These are phyloP conservation scores for Simmondsia chinensis DNA, from an alignment of 148 eudicot species.

Conservation along the genomic window DNA sequence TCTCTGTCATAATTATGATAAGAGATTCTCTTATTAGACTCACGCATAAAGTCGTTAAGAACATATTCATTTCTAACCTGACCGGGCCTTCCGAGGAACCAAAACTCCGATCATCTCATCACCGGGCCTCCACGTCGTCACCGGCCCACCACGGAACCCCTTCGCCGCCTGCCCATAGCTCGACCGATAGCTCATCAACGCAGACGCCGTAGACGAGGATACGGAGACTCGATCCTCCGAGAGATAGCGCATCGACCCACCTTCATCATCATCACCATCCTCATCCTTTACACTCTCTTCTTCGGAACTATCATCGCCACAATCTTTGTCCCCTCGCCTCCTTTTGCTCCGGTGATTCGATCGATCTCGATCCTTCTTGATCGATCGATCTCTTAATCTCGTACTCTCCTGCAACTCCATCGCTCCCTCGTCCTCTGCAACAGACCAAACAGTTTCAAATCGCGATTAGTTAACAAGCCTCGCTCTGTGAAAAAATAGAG, in stretches of 20 bases:
- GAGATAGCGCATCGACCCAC: constrained; percentile 19
- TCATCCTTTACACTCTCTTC: constrained; percentile 53
- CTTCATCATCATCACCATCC: constrained; percentile 42
- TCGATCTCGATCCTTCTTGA: constrained; percentile 36
- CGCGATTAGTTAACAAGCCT: no score
- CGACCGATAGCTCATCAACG: constrained; percentile 24
- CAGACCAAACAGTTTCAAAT: no score
- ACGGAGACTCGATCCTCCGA: constrained; percentile 18
- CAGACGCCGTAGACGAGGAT: constrained; percentile 5
- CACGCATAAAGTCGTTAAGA: no score
- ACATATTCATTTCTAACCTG: constrained; percentile 31
- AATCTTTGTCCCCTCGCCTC: constrained; percentile 36
- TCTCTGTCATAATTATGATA: no score
- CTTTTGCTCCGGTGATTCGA: constrained; percentile 22
- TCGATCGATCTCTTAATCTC: constrained; percentile 34
- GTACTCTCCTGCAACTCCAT: constrained; percentile 30
- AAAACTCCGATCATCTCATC: constrained; percentile 61
- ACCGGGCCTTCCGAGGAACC: constrained; percentile 70
- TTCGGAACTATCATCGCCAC: constrained; percentile 38
- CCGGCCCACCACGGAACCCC: constrained; percentile 22
- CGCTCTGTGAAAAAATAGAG: no score
- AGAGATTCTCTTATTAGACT: no score
- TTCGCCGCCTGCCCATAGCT: constrained; percentile 35
- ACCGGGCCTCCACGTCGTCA: constrained; percentile 52
- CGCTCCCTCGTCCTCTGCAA: constrained; percentile 54